These are phyloP conservation scores for Acanthamoeba triangularis DNA, from an alignment of 208 protist genomes.

Conservation along the genomic window DNA sequence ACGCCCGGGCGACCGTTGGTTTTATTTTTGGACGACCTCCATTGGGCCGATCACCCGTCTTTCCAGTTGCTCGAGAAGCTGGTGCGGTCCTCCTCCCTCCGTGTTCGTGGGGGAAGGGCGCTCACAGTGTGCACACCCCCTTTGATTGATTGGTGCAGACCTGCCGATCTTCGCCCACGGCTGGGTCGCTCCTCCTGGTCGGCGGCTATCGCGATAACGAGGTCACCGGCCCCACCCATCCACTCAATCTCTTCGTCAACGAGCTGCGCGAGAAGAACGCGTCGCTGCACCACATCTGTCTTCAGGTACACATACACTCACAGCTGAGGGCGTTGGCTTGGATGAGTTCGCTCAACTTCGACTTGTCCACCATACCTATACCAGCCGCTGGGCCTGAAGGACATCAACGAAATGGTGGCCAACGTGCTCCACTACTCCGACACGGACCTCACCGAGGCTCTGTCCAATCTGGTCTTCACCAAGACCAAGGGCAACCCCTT, in stretches of 20 bases:
- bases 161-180: neutral
- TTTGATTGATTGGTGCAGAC: neutral
- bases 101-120: too few relatives aligned
- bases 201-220: slow-evolving; percentile 72
- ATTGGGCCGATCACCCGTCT: slow-evolving; percentile 66
- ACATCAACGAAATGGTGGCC: slow-evolving; percentile 61
- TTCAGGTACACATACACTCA: neutral
- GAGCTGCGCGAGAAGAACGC: slow-evolving; percentile 34
- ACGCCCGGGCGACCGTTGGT: slow-evolving; percentile 32
- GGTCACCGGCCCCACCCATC: slow-evolving; percentile 21
- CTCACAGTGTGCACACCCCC: neutral
- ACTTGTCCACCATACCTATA: too few relatives aligned
- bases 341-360: neutral
- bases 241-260: slow-evolving; percentile 41
- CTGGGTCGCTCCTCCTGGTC: slow-evolving; percentile 30
- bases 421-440: slow-evolving; percentile 19
- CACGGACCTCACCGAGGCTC: neutral
- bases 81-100: neutral
- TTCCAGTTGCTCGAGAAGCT: slow-evolving; percentile 66
- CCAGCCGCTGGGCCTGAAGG: slow-evolving; percentile 23
- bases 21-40: slow-evolving; percentile 52
- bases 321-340: neutral
- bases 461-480: slow-evolving; percentile 8
- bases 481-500: slow-evolving; percentile 76
- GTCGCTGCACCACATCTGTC: neutral